Conservation (phyloP, 176 grass and related monocot genomes). For the Areca catechu region DNA sequence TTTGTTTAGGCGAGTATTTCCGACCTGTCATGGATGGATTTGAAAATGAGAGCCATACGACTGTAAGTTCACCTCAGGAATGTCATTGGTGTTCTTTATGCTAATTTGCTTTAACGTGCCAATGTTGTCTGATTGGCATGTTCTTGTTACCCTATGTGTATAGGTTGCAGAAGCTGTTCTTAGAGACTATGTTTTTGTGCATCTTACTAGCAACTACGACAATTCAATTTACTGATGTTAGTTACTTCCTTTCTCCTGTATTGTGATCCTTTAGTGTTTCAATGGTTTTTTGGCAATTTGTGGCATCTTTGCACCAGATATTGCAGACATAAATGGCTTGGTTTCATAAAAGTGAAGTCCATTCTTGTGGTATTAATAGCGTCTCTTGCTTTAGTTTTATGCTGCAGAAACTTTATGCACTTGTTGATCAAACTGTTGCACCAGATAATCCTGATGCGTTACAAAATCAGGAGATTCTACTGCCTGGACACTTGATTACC, state of each 20-base stretch:
- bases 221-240: slow-evolving; percentile 94
- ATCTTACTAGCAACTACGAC: slow-evolving; percentile 61
- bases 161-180: slow-evolving; percentile 97
- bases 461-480: slow-evolving; percentile 86
- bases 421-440: slow-evolving; percentile 82
- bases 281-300: slow-evolving; percentile 14
- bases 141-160: not conserved
- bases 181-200: slow-evolving; percentile 74
- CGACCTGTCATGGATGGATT: slow-evolving; percentile 80
- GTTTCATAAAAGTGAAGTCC: too few species aligned
- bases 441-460: slow-evolving; percentile 92
- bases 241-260: slow-evolving; percentile 18
- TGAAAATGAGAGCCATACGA: slow-evolving; percentile 58
- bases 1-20: slow-evolving; percentile 75
- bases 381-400: slow-evolving; percentile 65
- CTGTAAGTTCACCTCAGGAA: slow-evolving; percentile 28
- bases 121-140: slow-evolving; percentile 3
- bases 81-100: too few species aligned
- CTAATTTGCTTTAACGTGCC: slow-evolving; percentile 3
- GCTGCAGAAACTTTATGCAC: slow-evolving; percentile 95
- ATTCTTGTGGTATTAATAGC: not conserved
- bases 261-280: not conserved
- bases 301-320: too few species aligned
- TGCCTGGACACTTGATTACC: slow-evolving; percentile 85
- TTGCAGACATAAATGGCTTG: too few species aligned